Evolutionary conservation across 2,329 filamentous ascomycete genomes (phyloP).

Genomic region (Pestalotiopsis sp.): DNA sequence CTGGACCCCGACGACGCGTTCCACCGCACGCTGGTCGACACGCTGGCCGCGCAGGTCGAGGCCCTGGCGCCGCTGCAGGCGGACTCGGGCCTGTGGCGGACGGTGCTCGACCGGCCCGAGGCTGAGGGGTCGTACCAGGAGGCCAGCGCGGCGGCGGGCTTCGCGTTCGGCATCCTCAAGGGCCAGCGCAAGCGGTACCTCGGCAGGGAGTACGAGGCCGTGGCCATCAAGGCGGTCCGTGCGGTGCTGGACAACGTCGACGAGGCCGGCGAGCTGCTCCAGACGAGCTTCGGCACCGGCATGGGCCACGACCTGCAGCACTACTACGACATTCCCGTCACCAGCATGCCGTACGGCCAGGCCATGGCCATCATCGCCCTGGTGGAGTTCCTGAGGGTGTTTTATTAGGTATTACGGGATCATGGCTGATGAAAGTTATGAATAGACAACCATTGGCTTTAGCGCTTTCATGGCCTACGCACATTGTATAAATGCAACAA

Average conservation of each 20-base stretch:
- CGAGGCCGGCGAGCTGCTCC: conserved; percentile 67
- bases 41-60: conserved; percentile 69
- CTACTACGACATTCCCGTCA: conserved; percentile 76
- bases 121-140: conserved; percentile 74
- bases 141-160: conserved; percentile 77
- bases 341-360: conserved; percentile 84
- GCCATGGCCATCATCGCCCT: conserved; percentile 84
- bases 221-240: conserved; percentile 67
- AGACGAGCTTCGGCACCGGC: conserved; percentile 77
- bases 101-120: conserved; percentile 69
- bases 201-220: conserved; percentile 58
- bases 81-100: conserved; percentile 70
- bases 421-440: not conserved
- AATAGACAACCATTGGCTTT: not conserved
- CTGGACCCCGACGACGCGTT: conserved; percentile 66
- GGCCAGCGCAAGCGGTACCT: conserved; percentile 72
- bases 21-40: conserved; percentile 59
- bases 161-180: conserved; percentile 80
- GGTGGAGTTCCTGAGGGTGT: conserved; percentile 71
- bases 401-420: conserved; percentile 33
- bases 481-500: too few species aligned
- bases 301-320: conserved; percentile 77
- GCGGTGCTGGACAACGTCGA: conserved; percentile 70
- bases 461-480: too few species aligned
- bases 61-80: conserved; percentile 65